Base-by-base conservation (phyloP, 768 basidiomycete genomes). In the Leccinum broughii region DNA sequence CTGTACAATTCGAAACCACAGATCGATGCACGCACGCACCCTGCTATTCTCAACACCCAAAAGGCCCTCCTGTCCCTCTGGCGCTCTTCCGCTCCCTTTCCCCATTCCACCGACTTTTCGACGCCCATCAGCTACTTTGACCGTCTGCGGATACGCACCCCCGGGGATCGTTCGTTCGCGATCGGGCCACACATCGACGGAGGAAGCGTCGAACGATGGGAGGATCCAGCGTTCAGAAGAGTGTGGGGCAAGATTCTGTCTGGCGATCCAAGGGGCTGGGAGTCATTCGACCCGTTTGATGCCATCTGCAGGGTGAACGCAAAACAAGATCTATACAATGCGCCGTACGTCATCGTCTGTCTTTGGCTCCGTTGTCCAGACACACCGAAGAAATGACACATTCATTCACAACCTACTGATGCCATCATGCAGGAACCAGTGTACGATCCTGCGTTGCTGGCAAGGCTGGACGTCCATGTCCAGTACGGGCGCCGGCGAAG, bases 41-140 rank as follows among this genome's bases (percentile, higher is more conserved):
- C 83, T 0, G 76, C 77, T 2, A 60, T 87, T 1, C 74, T 92
- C 17, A 68, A 75, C 7, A 84, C 87, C 1, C 90, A 92, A 60
- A 75, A 72, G 35, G 77, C 77, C 11, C 77, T 91, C 10, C 76
- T 88, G 9, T 77, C 78, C 4, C 76, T 91, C 14, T 90, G 86
- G 85, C 79, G 85, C 62, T 62, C 60, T 24, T 66, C 64, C 3
- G 65, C 81, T 49, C 76, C 82, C 3, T 57, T 64, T 30, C 75
- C 81, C 55, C 70, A 79, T 1, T 61, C 66, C 30, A 71, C 88
- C 57, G 77, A 76, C 58, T 77, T 90, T 30, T 64, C 73, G 11
- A 84, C 79, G 3, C 88, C 89, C 1, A 73, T 92, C n/a, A 84
- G 85, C 1, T 93, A 93, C 71, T 89, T 85, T 60, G 91, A 93